Evolutionary conservation across 129 eudicot genomes (phyloP).

Genomic region (Rutidosis leptorrhynchoides): DNA sequence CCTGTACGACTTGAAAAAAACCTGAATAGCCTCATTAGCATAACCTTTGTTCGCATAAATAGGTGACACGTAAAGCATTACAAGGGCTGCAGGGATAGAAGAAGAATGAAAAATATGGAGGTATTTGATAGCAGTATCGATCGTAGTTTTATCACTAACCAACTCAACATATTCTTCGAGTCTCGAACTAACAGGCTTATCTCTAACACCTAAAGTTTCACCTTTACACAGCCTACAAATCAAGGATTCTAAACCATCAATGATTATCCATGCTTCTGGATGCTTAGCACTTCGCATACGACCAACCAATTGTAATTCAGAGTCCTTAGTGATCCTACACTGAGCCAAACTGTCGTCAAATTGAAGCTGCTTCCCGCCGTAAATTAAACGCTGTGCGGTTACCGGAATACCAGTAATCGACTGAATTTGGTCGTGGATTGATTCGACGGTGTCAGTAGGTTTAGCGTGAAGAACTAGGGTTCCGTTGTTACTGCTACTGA

Average conservation of each 20-base stretch:
- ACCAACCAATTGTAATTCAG: conserved; percentile 44
- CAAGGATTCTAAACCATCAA: conserved; percentile 39
- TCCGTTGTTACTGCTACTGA: not conserved
- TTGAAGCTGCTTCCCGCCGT: conserved; percentile 65
- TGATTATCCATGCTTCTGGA: conserved; percentile 48
- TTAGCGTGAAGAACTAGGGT: conserved; percentile 48
- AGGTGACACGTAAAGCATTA: conserved; percentile 54
- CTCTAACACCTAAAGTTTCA: not conserved
- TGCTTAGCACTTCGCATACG: conserved; percentile 52
- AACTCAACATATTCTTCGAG: conserved; percentile 22
- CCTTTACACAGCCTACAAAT: conserved; percentile 37
- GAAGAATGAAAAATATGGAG: conserved; percentile 49
- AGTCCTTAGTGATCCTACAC: conserved; percentile 44
- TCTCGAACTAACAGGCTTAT: not conserved
- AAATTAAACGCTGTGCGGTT: conserved; percentile 50
- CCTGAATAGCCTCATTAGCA: conserved; percentile 43
- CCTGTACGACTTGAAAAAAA: conserved; percentile 33
- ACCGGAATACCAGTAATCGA: conserved; percentile 42
- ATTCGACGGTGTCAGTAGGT: conserved; percentile 35
- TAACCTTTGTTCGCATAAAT: conserved; percentile 30
- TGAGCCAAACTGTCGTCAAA: conserved; percentile 48
- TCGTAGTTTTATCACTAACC: conserved; percentile 3
- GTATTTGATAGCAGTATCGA: conserved; percentile 31
- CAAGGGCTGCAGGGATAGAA: conserved; percentile 48
- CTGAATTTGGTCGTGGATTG: conserved; percentile 43